Evolutionary conservation across 805 yeast genomes (phyloP), one percentile per base, ranked within the genome.

Genomic region (Vanderwaltozyma verrucispora): DNA sequence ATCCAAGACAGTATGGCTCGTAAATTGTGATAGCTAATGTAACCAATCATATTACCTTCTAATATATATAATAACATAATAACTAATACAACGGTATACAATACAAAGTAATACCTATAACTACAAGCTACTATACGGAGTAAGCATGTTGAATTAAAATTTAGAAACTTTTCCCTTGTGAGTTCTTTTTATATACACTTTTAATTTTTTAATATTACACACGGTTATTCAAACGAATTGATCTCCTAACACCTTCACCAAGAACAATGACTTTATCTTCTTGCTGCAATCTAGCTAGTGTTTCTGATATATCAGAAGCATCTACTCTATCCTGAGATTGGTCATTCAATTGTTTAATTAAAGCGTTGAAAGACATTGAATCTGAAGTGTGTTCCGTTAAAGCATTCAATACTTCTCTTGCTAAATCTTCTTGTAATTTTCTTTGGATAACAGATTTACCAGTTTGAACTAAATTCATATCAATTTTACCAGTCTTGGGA

Each of bases 381-480:
- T 65, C 70, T 17, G 70, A 67, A 21, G 61, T 56, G 19, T 64
- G 62, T 24, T 67, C 72, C 24, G 73, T 77, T 12, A 86, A 58
- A 28, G 76, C 61, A 20, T 63, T 61, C 43, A 78, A 49, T 4
- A 87, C 65, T 44, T 74, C 83, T 41, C 75, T 72, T 12, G 74
- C 68, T 45, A 84, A 65, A 53, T 83, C 94, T 46, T 80, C 85
- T 48, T 77, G 80, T 56, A 79, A 58, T 49, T 77, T 72, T 59
- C 95, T 71, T 59, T 88, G 95, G 3, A 89, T 84, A 2, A 84
- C 71, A 0, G 96, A 83, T 33, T 88, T 87, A 33, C 97, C 98
- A 0, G 97, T 92, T 63, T 89, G 96, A 21, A 92, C 88, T 56
- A 92, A 68, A 58, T 87, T 96, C 96, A 92, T 87, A 57, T 92